Conservation (phyloP, 1,284 basidiomycete genomes). For the Ustilago nuda region DNA sequence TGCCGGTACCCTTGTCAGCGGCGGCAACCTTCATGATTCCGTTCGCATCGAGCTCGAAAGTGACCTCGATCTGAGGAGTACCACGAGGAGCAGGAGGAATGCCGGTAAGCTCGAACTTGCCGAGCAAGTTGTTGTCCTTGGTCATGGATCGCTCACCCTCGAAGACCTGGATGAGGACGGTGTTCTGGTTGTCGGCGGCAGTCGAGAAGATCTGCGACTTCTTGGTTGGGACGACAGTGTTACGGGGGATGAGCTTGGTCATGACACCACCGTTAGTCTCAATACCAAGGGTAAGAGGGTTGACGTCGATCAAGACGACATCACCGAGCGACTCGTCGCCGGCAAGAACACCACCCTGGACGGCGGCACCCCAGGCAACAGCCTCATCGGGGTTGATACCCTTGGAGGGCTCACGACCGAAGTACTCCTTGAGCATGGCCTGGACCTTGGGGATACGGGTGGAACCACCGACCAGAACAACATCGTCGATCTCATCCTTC, state of each 20-base stretch:
- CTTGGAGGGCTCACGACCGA: constrained; percentile 91
- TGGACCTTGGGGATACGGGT: constrained; percentile 98
- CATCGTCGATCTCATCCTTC: constrained; percentile 96
- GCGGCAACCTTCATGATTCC: constrained; percentile 69
- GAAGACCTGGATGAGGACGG: constrained; percentile 79
- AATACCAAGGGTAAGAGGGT: constrained; percentile 93
- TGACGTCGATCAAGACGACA: constrained; percentile 94
- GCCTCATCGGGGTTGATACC: constrained; percentile 87
- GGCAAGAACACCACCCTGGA: constrained; percentile 95
- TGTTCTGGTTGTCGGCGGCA: constrained; percentile 69
- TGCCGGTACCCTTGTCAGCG: constrained; percentile 69
- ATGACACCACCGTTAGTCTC: constrained; percentile 99
- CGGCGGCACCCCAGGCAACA: constrained; percentile 90
- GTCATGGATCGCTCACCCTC: constrained; percentile 95
- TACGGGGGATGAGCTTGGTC: constrained; percentile 94
- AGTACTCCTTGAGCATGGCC: constrained; percentile 90
- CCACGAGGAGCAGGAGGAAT: constrained; percentile 96
- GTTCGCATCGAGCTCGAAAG: constrained; percentile 69
- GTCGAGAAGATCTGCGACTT: constrained; percentile 98
- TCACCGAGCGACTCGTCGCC: constrained; percentile 83
- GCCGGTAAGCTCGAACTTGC: constrained; percentile 91
- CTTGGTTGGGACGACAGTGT: constrained; percentile 97
- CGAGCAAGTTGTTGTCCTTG: constrained; percentile 97
- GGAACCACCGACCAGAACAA: constrained; percentile 96
- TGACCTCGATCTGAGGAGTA: constrained; percentile 73